Evolutionary conservation across 148 eudicot species (phyloP), one percentile per base, ranked within the genome.

Genomic region (Spergularia marina): DNA sequence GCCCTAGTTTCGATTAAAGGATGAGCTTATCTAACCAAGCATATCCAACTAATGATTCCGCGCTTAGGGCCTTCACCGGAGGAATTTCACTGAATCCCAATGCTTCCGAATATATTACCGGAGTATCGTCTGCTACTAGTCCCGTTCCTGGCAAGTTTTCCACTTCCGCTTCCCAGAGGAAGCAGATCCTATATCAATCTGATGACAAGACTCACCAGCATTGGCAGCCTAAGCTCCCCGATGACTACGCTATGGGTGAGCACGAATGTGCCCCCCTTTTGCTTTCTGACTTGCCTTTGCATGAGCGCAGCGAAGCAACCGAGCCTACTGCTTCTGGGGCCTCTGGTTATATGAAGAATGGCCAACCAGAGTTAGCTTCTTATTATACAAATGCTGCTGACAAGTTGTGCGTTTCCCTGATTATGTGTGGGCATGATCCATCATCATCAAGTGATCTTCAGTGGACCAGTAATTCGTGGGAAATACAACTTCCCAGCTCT

Each of bases 181-280:
- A 89, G 81, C 72, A 83, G 34, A 83, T 85, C 23, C 78, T 92
- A 25, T 86, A 89, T 81, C 86, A 87, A 77, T 91, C 96, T 21
- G 98, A 91, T 74, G 98, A 93, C 68, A 96, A 93, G 78, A 91
- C 89, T 51, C 96, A 77, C 41, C 93, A 86, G 61, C 91, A 85
- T 65, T 93, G 98, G 98, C 84, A 89, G 72, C 83, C 69, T 75
- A 90, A 91, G 78, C 93, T 93, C 30, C 98, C 98, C 12, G 98
- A 93, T 84, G 98, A 93, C 76, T 87, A 91, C 52, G 91, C 91
- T 83, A 71, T 79, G 78, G 89, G 88, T 55, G 89, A 78, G 65
- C 88, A 87, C 41, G 87, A 84, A 40, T 83, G 82, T 59, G 77
- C 78, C 40, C 72, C 68, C 80, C 84, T 91, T 57, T 80, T 92